These are phyloP conservation scores for Graphilbum fragrans DNA, from an alignment of 2,329 filamentous ascomycete genomes.

Conservation along the genomic window DNA sequence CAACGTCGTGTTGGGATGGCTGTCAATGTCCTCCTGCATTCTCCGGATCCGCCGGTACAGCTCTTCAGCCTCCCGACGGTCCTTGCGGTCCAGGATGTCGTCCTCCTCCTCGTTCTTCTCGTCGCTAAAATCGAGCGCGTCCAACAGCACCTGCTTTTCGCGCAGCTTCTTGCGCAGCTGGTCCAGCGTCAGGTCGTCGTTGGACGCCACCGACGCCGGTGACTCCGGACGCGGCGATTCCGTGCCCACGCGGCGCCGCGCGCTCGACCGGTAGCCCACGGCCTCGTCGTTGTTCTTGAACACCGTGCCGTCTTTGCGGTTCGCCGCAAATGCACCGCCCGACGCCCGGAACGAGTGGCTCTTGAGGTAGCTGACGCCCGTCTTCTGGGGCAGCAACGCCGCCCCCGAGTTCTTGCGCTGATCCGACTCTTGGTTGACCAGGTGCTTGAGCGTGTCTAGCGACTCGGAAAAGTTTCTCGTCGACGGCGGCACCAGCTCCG, in stretches of 20 bases:
- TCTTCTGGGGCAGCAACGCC: slow-evolving; percentile 84
- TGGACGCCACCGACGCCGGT: slow-evolving; percentile 54
- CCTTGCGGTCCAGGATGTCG: slow-evolving; percentile 78
- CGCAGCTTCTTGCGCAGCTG: slow-evolving; percentile 86
- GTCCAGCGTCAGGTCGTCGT: slow-evolving; percentile 74
- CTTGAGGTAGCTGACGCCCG: slow-evolving; percentile 96
- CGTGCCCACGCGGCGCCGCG: slow-evolving; percentile 59
- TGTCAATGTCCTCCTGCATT: slow-evolving; percentile 89
- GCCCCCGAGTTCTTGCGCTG: slow-evolving; percentile 80
- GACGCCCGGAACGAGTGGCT: slow-evolving; percentile 76
- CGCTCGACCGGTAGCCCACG: slow-evolving; percentile 85
- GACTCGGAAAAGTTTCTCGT: slow-evolving; percentile 88
- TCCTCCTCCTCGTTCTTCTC: slow-evolving; percentile 85
- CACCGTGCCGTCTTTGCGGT: slow-evolving; percentile 87
- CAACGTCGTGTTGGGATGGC: slow-evolving; percentile 66
- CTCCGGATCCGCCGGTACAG: slow-evolving; percentile 85
- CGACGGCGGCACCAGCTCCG: slow-evolving; percentile 88
- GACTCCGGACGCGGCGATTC: slow-evolving; percentile 68
- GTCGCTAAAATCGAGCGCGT: slow-evolving; percentile 93
- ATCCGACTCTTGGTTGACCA: slow-evolving; percentile 83
- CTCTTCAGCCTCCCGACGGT: slow-evolving; percentile 85
- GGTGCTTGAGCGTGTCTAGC: slow-evolving; percentile 81
- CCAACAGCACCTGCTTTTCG: slow-evolving; percentile 86
- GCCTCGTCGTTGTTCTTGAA: slow-evolving; percentile 95
- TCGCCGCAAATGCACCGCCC: slow-evolving; percentile 40